Base-by-base conservation (phyloP, 169 alveolate genomes). In the Eimeria maxima region DNA sequence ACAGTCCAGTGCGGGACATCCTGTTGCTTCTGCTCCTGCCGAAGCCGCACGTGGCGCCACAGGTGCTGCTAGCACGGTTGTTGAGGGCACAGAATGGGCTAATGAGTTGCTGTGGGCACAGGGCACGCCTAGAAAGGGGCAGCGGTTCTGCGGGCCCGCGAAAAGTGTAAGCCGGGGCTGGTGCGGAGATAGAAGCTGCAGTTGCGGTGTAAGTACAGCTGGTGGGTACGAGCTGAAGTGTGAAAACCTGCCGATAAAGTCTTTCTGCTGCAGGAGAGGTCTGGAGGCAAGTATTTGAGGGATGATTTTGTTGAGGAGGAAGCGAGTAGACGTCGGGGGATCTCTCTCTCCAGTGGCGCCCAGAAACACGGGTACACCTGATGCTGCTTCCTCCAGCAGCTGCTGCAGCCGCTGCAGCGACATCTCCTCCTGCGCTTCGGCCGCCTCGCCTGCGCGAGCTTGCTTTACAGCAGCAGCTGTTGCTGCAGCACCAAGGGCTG, bases 351-450 rank as follows among this genome's bases (percentile, higher is more conserved):
- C 80, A 16, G 91, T 0, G 4, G 65, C 65, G 27, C 44, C 91
- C 11, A 83, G 91, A 53, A 20, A n/a, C n/a, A 86, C 80, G 11
- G 76, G 76, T 18, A 57, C 57, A 2, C 93, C 93, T 42, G 76
- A n/a, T 63, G 93, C 93, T 86, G 93, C 93, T 20, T 47, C 93
- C 50, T 86, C 81, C 63, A 86, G 93, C 81, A 86, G 81, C 81
- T 86, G 93, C 93, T 86, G 93, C 65, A 86, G 57, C 81, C 93
- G 93, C 80, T 86, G 93, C 93, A 86, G 63, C 81, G 93, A 8
- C 81, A 60, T 86, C 63, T 86, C 93, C 47, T 86, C 80, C 81
- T 86, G 93, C 47, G 29, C 93, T n/a, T 86, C 93, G 33, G 45
- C 33, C 0, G 65, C 22, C 38, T 55, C 93, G 10, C 93, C 93